Percentiles rank a stretch among this genome's conserved stretches.
Conservation (phyloP, 306 rosid species). For the Urtica urens region DNA sequence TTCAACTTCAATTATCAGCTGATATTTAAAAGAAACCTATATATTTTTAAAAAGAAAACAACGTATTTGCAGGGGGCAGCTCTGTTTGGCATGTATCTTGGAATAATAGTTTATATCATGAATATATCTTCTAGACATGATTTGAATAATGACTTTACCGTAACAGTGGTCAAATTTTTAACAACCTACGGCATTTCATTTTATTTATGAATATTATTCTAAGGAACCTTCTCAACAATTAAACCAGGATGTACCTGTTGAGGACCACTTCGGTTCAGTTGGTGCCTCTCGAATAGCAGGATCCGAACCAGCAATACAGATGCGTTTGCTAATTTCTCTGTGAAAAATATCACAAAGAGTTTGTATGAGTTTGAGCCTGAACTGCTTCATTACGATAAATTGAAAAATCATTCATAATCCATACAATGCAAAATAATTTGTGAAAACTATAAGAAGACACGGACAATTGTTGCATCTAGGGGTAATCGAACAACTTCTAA, state of each 20-base stretch:
- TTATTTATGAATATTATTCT: no score
- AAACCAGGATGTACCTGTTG: slow-evolving; percentile 59
- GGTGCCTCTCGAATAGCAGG: slow-evolving; percentile 67
- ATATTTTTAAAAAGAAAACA: not conserved
- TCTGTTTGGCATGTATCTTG: no score
- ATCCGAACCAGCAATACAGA: slow-evolving; percentile 65
- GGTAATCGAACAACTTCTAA: no score
- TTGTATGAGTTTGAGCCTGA: slow-evolving; percentile 12
- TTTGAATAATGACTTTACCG: not conserved
- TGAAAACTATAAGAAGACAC: no score
- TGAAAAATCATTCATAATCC: not conserved
- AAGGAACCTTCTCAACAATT: no score
- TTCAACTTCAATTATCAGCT: no score
- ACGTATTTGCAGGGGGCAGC: not conserved
- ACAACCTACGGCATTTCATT: no score
- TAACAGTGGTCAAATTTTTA: no score
- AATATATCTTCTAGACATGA: no score
- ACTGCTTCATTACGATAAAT: not conserved
- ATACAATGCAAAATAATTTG: not conserved
- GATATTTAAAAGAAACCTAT: no score
- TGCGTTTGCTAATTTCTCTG: slow-evolving; percentile 56
- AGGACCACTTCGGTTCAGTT: slow-evolving; percentile 94
- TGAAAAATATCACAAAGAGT: slow-evolving; percentile 14
- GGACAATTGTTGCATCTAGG: no score
- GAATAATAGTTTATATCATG: no score